phyloP scores from a whole-genome alignment of 805 yeast species.

The Jamesozyma gamospora region DNA sequence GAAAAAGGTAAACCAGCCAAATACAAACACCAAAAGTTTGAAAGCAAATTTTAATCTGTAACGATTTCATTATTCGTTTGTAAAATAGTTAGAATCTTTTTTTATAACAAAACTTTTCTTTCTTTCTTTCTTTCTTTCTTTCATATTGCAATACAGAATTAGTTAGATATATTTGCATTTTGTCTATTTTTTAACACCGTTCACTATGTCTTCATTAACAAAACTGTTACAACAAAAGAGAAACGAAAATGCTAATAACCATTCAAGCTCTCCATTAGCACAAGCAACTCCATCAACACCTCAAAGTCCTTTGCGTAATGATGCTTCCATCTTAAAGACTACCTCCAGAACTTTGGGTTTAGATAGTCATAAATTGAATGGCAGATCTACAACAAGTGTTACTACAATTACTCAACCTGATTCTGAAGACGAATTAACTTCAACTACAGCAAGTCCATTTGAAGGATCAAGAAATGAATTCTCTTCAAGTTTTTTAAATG shows the following conservation, averaged over 20 bases:
- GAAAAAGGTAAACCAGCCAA: too few relatives aligned
- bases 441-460: constrained; percentile 7
- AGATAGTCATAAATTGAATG: constrained; percentile 7
- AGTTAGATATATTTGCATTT: too few relatives aligned
- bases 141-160: too few relatives aligned
- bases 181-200: too few relatives aligned
- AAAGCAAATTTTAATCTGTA: too few relatives aligned
- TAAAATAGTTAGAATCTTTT: too few relatives aligned
- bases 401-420: constrained; percentile 24
- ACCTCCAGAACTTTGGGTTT: constrained; percentile 12
- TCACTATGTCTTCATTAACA: constrained; percentile 27
- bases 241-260: constrained; percentile 5
- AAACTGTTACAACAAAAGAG: constrained; percentile 27
- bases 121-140: too few relatives aligned
- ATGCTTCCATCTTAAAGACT: constrained; percentile 7
- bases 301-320: not conserved
- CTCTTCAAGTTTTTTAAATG: constrained; percentile 25
- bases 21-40: too few relatives aligned
- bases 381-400: constrained; percentile 18
- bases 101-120: too few relatives aligned
- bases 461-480: constrained; percentile 6
- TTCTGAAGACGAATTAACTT: constrained; percentile 17
- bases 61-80: too few relatives aligned
- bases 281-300: not conserved
- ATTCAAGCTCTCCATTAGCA: not conserved